These are phyloP conservation scores for Glycine latifolia DNA, from an alignment of 306 rosid species.

Conservation along the genomic window DNA sequence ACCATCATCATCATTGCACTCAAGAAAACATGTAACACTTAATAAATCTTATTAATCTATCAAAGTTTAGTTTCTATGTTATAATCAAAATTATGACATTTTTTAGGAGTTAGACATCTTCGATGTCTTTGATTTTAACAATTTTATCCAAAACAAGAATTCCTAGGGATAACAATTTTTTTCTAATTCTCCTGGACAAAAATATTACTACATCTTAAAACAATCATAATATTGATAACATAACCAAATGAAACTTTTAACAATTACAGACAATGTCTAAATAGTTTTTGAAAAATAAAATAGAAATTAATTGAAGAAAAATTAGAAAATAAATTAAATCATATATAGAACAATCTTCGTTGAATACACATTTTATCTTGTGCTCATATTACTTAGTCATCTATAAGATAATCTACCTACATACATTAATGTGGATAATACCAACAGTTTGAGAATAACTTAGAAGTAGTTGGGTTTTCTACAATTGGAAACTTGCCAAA, in stretches of 20 bases:
- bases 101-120: no score
- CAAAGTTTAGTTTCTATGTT: no score
- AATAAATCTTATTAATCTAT: no score
- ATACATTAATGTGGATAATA: slow-evolving; percentile 11
- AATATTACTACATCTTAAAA: background rate
- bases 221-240: background rate
- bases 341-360: background rate
- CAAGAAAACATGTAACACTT: no score
- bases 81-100: no score
- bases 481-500: background rate
- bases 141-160: no score
- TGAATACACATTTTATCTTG: background rate
- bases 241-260: background rate
- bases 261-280: background rate
- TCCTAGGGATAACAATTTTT: background rate
- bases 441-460: background rate
- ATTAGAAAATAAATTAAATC: background rate
- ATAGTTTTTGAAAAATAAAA: background rate
- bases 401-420: background rate
- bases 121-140: no score
- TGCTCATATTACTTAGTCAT: background rate
- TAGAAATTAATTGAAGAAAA: background rate
- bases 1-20: no score
- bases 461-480: background rate
- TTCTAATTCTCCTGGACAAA: no score